A percentile compares a stretch with the other conserved stretches of the same genome.
Evolutionary conservation across 345 rosid genomes (phyloP).

Genomic region (Euclidium syriacum): DNA sequence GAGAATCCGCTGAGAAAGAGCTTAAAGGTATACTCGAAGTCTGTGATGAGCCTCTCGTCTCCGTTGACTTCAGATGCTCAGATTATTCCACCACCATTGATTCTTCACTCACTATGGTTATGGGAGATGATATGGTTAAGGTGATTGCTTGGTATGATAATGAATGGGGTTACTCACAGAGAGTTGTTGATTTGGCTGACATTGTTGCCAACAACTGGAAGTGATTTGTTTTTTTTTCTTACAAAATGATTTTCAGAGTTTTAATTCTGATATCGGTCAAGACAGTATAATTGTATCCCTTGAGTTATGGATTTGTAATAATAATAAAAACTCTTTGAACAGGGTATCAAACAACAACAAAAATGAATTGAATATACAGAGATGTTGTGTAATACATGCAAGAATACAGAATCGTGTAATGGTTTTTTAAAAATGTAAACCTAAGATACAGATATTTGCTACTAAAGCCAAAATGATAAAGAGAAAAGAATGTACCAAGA

Average conservation of each 20-base stretch:
- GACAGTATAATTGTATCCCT: constrained; percentile 8
- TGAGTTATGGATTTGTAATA: constrained; percentile 24
- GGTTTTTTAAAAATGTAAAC: not conserved
- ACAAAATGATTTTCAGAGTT: constrained; percentile 13
- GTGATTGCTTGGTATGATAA: constrained; percentile 98
- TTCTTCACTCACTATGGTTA: constrained; percentile 88
- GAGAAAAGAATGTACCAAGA: constrained; percentile 24
- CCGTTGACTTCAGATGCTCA: constrained; percentile 87
- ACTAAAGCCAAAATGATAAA: constrained; percentile 14
- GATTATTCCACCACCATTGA: constrained; percentile 84
- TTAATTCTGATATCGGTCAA: not conserved
- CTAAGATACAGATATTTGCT: constrained; percentile 11
- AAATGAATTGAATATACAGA: constrained; percentile 19
- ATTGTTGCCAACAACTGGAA: constrained; percentile 88
- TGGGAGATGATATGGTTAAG: constrained; percentile 99
- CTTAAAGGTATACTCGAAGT: constrained; percentile 77
- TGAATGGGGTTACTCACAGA: constrained; percentile 98
- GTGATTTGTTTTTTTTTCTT: constrained; percentile 23
- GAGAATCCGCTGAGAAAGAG: constrained; percentile 76
- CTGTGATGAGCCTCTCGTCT: constrained; percentile 94
- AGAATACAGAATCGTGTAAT: constrained; percentile 28
- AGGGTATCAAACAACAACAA: constrained; percentile 10
- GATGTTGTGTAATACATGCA: constrained; percentile 22
- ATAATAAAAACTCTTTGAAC: constrained; percentile 6
- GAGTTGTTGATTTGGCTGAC: constrained; percentile 95